phyloP scores from a whole-genome alignment of 2,329 filamentous ascomycete species.

The Pseudogymnoascus sp. region DNA sequence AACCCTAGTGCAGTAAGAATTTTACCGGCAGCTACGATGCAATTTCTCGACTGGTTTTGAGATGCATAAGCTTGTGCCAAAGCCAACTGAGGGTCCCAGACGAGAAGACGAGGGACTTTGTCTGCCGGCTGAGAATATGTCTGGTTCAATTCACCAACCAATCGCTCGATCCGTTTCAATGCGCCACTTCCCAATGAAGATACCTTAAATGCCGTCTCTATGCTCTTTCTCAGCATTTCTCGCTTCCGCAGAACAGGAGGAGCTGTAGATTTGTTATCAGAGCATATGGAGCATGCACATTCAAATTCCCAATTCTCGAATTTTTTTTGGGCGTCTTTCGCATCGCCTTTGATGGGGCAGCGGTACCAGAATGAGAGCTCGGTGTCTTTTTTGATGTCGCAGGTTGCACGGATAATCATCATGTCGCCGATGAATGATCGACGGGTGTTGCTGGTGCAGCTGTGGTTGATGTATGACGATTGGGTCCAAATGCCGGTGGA shows the following conservation, averaged over 20 bases:
- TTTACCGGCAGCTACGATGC: slow-evolving; percentile 1
- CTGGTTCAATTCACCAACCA: slow-evolving; percentile 16
- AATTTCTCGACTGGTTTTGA: not conserved
- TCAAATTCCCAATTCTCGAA: slow-evolving; percentile 35
- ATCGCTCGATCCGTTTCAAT: slow-evolving; percentile 14
- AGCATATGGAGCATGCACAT: slow-evolving; percentile 32
- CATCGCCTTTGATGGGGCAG: slow-evolving; percentile 15
- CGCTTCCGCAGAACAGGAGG: not conserved
- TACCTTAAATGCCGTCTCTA: not conserved
- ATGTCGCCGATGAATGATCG: slow-evolving; percentile 50
- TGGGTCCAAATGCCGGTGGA: slow-evolving; percentile 39
- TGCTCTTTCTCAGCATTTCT: not conserved
- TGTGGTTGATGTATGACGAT: slow-evolving; percentile 47
- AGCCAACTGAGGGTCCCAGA: slow-evolving; percentile 17
- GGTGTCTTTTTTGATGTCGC: slow-evolving; percentile 35
- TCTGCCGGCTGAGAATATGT: slow-evolving; percentile 22
- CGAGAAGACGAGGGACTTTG: slow-evolving; percentile 23
- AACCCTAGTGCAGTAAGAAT: slow-evolving; percentile 10
- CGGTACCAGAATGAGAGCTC: slow-evolving; percentile 41
- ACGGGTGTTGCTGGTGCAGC: slow-evolving; percentile 42
- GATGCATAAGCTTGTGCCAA: slow-evolving; percentile 18
- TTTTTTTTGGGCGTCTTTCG: slow-evolving; percentile 25
- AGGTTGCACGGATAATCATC: slow-evolving; percentile 41
- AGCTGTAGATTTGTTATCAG: not conserved
- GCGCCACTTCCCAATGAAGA: not conserved